Evolutionary conservation across 78 protist genomes (phyloP), one percentile per base, ranked within the genome.

Genomic region (Polysphondylium violaceum): DNA sequence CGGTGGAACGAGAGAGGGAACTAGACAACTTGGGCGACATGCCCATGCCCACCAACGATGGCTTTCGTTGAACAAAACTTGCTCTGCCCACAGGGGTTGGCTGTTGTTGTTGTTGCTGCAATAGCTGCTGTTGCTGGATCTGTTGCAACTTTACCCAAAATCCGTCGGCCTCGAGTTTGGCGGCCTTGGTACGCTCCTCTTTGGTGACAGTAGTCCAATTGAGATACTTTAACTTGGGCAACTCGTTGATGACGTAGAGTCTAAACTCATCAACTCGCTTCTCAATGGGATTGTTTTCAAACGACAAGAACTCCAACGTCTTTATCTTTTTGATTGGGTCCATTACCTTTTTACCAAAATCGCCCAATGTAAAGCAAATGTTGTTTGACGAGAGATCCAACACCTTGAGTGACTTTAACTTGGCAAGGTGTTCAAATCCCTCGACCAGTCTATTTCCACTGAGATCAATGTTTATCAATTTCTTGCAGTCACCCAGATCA

Each of bases 361-460:
- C 76, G 1, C n/a, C 56, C 21, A 75, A 36, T 41, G 93, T 9
- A 23, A 61, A 43, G 40, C 44, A 41, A 25, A 87, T 87, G 14
- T 31, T 41, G 16, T 87, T 87, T 50, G 63, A 65, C 31, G 93
- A 55, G 16, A 87, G 19, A 76, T 87, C 93, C 47, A 87, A 76
- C 4, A 87, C 93, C 35, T 76, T 64, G 3, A 87, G 17, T 61
- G 75, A 31, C 43, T 71, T 67, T 40, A 87, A 76, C 23, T 87
- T 87, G 6, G 76, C 27, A 9, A 87, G 68, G 21, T 87, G 61
- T n/a, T 87, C 93, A 40, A 87, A 87, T 38, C 93, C 93, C n/a
- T 71, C 93, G 12, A 40, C 9, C 11, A 87, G 25, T 75, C 93
- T 35, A 16, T 87, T 87, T 7, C 53, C 38, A 25, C 63, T 38